Conservation (phyloP, 192 early-diverging fungal species). For the Ramicandelaber brevisporus region DNA sequence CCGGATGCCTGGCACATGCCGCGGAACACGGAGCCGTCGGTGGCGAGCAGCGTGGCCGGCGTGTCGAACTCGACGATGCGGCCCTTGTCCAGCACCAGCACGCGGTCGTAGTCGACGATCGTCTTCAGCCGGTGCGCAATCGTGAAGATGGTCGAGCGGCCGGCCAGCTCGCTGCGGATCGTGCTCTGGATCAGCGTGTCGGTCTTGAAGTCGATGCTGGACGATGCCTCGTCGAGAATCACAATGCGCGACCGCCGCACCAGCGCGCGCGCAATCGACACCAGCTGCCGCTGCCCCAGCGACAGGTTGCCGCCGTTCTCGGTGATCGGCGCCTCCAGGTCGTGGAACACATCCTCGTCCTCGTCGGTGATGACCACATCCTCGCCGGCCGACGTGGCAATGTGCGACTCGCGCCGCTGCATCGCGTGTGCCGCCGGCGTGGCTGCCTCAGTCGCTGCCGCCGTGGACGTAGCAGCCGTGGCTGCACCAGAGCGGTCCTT, state of each 20-base stretch:
- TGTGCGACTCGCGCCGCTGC: no score
- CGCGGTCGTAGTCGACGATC: slow-evolving; percentile 58
- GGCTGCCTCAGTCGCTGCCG: no score
- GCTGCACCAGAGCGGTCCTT: no score
- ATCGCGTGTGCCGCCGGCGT: no score
- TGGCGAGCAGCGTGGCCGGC: slow-evolving; percentile 34
- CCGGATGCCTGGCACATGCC: slow-evolving; percentile 51
- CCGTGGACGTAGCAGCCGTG: no score
- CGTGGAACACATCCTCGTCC: slow-evolving; percentile 9
- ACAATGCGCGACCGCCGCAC: slow-evolving; percentile 34
- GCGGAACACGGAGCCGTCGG: slow-evolving; percentile 28
- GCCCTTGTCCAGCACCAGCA: slow-evolving; percentile 58
- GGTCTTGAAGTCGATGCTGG: slow-evolving; percentile 57
- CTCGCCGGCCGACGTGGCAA: no score
- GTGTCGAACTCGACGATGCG: slow-evolving; percentile 53
- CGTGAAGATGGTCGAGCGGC: slow-evolving; percentile 43
- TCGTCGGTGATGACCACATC: neutral
- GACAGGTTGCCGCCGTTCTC: slow-evolving; percentile 57
- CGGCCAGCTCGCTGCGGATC: slow-evolving; percentile 44
- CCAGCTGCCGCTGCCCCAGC: slow-evolving; percentile 44
- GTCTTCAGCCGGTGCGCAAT: slow-evolving; percentile 77
- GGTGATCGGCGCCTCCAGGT: slow-evolving; percentile 41
- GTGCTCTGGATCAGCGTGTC: slow-evolving; percentile 63
- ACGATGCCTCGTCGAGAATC: slow-evolving; percentile 70
- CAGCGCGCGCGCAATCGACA: slow-evolving; percentile 47